These are phyloP conservation scores for Graphilbum ipis-grandicollis DNA, from an alignment of 2,329 filamentous ascomycete species.

Conservation along the genomic window DNA sequence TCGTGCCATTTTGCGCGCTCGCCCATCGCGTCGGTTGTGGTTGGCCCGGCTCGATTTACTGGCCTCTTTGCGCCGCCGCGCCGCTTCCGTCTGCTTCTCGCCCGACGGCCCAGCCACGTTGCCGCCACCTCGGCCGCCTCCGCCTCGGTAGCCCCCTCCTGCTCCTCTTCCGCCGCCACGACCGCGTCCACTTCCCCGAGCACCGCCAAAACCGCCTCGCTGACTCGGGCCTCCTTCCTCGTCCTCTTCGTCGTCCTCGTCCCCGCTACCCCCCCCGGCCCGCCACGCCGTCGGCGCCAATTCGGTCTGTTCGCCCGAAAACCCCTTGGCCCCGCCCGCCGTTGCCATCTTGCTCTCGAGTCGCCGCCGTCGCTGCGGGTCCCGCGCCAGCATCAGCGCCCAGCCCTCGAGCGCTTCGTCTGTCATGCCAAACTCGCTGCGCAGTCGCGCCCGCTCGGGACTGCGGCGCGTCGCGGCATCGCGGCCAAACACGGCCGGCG, in stretches of 20 bases:
- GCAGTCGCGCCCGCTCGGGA: constrained; percentile 43
- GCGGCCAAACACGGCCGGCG: constrained; percentile 50
- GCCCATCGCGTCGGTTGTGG: constrained; percentile 63
- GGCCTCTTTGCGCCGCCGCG: constrained; percentile 62
- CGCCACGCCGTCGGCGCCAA: constrained; percentile 51
- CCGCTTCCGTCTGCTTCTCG: constrained; percentile 54
- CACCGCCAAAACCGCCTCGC: constrained; percentile 15
- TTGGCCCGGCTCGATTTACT: constrained; percentile 71
- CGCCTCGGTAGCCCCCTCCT: constrained; percentile 27
- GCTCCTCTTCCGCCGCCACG: constrained; percentile 16
- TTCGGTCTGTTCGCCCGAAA: constrained; percentile 47
- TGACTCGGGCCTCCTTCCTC: constrained; percentile 31
- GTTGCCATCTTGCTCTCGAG: constrained; percentile 51
- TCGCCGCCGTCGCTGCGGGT: constrained; percentile 47
- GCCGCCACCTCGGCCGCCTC: constrained; percentile 33
- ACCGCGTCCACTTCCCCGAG: background rate
- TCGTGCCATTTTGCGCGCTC: constrained; percentile 48
- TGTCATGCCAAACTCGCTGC: constrained; percentile 68
- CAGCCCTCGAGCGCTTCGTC: constrained; percentile 92
- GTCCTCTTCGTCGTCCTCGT: constrained; percentile 35
- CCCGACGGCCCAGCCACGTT: constrained; percentile 47
- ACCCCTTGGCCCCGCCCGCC: constrained; percentile 23
- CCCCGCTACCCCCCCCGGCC: constrained; percentile 17
- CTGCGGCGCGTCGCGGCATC: constrained; percentile 53
- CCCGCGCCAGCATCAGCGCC: constrained; percentile 68